Conservation (phyloP, 306 rosid species). For the Castanospermum australe region DNA sequence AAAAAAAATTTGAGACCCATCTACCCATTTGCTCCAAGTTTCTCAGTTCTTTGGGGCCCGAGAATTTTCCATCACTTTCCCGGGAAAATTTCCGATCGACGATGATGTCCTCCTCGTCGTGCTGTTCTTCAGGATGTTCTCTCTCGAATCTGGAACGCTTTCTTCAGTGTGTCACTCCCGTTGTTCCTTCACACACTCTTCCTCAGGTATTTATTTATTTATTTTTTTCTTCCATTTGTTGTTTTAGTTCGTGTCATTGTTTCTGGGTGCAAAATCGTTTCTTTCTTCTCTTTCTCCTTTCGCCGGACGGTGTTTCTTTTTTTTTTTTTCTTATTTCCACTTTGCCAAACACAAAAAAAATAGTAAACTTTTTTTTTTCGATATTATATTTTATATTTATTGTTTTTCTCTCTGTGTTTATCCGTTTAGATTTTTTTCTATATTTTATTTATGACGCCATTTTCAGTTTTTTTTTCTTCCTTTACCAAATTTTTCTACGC, state of each 20-base stretch:
- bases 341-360: background rate
- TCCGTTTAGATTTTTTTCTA: background rate
- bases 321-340: background rate
- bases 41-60: background rate
- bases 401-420: background rate
- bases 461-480: background rate
- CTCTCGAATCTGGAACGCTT: constrained; percentile 59
- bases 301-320: background rate
- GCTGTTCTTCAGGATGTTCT: constrained; percentile 20
- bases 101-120: constrained; percentile 31
- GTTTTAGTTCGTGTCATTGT: background rate
- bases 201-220: constrained; percentile 50
- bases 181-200: constrained; percentile 50
- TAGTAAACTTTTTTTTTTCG: too few species aligned
- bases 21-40: background rate
- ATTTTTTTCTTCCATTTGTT: background rate
- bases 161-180: constrained; percentile 69
- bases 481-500: background rate
- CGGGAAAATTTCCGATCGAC: constrained; percentile 6
- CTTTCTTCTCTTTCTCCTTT: background rate
- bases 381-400: background rate
- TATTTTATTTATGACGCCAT: background rate
- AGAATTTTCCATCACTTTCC: constrained; percentile 21
- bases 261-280: background rate
- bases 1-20: background rate